These are phyloP conservation scores for Strigomonas culicis DNA, from an alignment of 208 protist species.

Conservation along the genomic window DNA sequence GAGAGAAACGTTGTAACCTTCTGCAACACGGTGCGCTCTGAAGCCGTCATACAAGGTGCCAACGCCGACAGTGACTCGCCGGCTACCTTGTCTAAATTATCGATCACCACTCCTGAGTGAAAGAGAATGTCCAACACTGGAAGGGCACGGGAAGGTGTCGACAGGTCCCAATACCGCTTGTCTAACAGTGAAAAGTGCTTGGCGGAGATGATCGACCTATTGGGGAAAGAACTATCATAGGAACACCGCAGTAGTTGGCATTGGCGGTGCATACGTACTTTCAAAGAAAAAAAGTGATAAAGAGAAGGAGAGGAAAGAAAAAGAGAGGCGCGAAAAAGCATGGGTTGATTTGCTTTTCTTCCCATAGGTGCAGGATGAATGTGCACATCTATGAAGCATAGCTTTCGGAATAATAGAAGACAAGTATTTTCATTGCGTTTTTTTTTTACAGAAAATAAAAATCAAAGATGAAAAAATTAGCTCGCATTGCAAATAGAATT, in stretches of 20 bases:
- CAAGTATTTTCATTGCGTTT: no score
- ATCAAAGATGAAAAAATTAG: neutral
- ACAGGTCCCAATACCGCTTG: neutral
- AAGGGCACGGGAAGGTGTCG: neutral
- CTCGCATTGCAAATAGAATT: no score
- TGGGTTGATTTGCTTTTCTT: no score
- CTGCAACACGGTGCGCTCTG: neutral
- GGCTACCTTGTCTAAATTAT: neutral
- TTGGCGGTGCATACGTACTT: no score
- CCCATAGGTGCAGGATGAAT: no score
- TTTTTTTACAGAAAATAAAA: neutral
- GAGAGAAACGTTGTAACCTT: neutral
- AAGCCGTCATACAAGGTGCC: neutral
- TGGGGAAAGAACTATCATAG: neutral
- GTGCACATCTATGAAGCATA: neutral
- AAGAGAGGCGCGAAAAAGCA: no score
- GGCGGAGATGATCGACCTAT: neutral
- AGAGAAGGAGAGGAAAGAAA: slow-evolving; percentile 15
- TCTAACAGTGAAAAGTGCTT: neutral
- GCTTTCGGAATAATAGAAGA: neutral
- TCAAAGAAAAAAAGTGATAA: neutral
- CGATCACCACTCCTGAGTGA: neutral
- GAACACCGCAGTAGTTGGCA: no score
- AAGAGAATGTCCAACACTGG: neutral
- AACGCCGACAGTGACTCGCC: neutral